Evolutionary conservation across 78 protist genomes (phyloP).

Genomic region (Dictyostelium capitatum): DNA sequence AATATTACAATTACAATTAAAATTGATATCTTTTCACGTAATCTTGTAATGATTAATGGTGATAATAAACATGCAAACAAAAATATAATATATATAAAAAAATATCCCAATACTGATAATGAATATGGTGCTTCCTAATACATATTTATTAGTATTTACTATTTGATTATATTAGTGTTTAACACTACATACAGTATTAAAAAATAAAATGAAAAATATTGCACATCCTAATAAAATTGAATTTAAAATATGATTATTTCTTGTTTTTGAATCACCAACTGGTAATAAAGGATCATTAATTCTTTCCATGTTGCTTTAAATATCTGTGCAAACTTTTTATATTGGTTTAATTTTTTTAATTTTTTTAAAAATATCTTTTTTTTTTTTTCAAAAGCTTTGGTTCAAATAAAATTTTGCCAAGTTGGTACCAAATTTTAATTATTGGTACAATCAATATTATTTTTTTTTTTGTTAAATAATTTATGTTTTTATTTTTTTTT

Average conservation of each 20-base stretch:
- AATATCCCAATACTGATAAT: neutral
- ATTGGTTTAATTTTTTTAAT: no score
- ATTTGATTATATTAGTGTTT: neutral
- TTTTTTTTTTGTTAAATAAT: no score
- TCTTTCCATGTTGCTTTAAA: neutral
- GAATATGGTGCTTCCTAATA: neutral
- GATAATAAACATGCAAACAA: neutral
- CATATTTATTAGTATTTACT: neutral
- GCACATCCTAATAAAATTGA: neutral
- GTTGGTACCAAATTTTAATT: no score
- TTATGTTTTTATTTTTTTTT: no score
- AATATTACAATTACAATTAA: neutral
- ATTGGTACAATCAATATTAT: no score
- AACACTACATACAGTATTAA: neutral
- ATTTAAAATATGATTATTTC: slow-evolving; percentile 3
- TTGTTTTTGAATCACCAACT: slow-evolving; percentile 1
- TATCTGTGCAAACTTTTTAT: no score
- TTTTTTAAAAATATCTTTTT: no score
- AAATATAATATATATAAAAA: neutral
- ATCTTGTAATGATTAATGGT: neutral
- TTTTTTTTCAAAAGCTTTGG: no score
- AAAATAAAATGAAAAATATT: neutral
- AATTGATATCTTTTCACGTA: neutral
- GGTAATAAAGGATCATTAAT: neutral
- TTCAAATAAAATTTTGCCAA: no score